A percentile compares a stretch with the other conserved stretches of the same genome.
These are phyloP conservation scores for Trifolium subterraneum DNA, from an alignment of 306 rosid species.

Conservation along the genomic window DNA sequence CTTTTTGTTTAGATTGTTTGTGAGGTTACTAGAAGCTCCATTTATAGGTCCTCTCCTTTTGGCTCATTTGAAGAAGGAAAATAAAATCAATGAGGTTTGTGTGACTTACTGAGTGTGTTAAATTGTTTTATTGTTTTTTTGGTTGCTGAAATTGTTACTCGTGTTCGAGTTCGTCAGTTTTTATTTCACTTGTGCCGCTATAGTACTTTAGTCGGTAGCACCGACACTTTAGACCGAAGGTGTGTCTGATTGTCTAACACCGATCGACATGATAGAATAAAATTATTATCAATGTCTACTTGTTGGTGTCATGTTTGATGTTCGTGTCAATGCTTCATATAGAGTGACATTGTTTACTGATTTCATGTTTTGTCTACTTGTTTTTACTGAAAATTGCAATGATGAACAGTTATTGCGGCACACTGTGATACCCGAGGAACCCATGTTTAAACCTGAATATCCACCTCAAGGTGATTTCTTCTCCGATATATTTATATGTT, in stretches of 20 bases:
- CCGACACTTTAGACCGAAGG: not conserved
- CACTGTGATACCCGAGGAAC: conserved; percentile 79
- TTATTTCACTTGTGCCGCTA: conserved; percentile 6
- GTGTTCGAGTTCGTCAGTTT: conserved; percentile 2
- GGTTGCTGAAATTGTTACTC: conserved; percentile 5
- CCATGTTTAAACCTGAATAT: conserved; percentile 96
- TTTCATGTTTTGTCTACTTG: conserved; percentile 16
- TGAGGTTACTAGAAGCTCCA: conserved; percentile 67
- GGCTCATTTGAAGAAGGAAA: conserved; percentile 66
- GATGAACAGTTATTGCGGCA: conserved; percentile 65
- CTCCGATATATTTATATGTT: not conserved
- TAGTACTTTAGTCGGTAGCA: not conserved
- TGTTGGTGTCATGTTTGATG: not conserved
- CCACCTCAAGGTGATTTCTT: conserved; percentile 83
- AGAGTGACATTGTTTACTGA: conserved; percentile 2
- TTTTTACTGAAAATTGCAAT: not conserved
- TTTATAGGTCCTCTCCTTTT: conserved; percentile 64
- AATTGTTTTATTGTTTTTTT: not conserved
- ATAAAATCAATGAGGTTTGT: conserved; percentile 69
- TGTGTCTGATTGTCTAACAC: not conserved
- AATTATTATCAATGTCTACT: not conserved
- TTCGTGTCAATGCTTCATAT: not conserved
- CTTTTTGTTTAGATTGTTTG: conserved; percentile 62
- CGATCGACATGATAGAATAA: not conserved
- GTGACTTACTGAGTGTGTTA: not conserved